These are phyloP conservation scores for Phallus indusiatus DNA, from an alignment of 768 basidiomycete species.

Conservation along the genomic window DNA sequence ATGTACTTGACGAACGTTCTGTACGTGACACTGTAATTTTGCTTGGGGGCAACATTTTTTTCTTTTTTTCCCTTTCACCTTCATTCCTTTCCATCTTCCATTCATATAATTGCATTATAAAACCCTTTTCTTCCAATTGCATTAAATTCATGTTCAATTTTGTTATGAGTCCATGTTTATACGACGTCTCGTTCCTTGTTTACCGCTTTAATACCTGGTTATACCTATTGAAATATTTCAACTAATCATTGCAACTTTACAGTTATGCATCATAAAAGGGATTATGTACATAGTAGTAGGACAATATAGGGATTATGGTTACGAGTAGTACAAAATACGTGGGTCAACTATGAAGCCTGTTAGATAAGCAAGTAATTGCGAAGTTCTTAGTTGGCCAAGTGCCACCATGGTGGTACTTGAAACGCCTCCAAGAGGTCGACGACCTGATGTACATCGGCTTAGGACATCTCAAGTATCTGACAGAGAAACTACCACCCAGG, in stretches of 20 bases:
- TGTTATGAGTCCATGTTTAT: too few species aligned
- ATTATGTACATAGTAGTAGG: not conserved
- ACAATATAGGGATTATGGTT: too few species aligned
- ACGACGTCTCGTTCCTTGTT: not conserved
- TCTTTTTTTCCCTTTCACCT: not conserved
- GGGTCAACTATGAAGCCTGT: too few species aligned
- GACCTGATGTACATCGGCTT: not conserved
- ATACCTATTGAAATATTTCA: not conserved
- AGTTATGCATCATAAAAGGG: not conserved
- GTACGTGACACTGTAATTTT: not conserved
- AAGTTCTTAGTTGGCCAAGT: not conserved
- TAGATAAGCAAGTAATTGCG: not conserved
- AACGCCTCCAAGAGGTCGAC: conserved; percentile 5
- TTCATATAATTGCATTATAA: not conserved
- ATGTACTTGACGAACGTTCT: conserved; percentile 57
- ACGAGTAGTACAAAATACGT: too few species aligned
- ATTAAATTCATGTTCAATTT: not conserved
- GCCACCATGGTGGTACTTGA: not conserved
- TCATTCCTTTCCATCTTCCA: not conserved
- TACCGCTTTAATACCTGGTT: not conserved
- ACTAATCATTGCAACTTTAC: too few species aligned
- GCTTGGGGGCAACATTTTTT: not conserved
- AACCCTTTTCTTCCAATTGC: not conserved
- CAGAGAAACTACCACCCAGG: not conserved
- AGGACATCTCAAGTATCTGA: not conserved